Conservation (phyloP, 306 rosid genomes). For the Gastrolobium bilobum region DNA sequence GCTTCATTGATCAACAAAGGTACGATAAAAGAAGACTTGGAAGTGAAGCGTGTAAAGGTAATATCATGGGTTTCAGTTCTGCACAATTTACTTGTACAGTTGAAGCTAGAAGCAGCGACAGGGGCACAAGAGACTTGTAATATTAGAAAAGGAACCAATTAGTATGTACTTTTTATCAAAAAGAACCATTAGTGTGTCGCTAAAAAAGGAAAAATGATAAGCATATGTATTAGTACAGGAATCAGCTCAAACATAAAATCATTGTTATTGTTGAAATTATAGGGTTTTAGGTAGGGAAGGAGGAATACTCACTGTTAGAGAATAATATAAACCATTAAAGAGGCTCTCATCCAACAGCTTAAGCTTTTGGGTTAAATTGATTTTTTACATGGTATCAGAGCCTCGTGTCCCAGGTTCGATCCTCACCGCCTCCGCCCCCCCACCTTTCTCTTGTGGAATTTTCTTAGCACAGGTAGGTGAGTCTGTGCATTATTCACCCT, state of each 20-base stretch:
- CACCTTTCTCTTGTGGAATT: no score
- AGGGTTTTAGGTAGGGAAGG: no score
- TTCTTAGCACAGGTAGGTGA: no score
- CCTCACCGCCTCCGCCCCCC: no score
- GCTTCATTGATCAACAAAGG: background rate
- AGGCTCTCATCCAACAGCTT: no score
- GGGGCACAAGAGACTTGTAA: conserved; percentile 8
- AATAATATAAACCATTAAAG: no score
- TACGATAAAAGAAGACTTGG: conserved; percentile 1
- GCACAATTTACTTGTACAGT: conserved; percentile 23
- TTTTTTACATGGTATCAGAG: no score
- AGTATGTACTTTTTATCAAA: conserved; percentile 1
- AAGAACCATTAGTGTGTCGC: conserved; percentile 4
- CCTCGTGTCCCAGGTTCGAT: no score
- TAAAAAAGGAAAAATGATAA: conserved; percentile 11
- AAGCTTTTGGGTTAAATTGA: no score
- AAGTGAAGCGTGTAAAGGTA: conserved; percentile 9
- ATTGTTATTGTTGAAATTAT: background rate
- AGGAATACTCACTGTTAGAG: no score
- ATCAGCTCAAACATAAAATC: conserved; percentile 11
- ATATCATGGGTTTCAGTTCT: conserved; percentile 1
- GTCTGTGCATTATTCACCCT: no score
- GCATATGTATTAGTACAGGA: conserved; percentile 35
- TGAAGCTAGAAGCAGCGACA: background rate
- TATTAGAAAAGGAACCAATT: conserved; percentile 10